Percentiles rank a stretch among this genome's conserved stretches.
These are phyloP conservation scores for Globisporangium polare DNA, from an alignment of 352 stramenopile genomes.

Conservation along the genomic window DNA sequence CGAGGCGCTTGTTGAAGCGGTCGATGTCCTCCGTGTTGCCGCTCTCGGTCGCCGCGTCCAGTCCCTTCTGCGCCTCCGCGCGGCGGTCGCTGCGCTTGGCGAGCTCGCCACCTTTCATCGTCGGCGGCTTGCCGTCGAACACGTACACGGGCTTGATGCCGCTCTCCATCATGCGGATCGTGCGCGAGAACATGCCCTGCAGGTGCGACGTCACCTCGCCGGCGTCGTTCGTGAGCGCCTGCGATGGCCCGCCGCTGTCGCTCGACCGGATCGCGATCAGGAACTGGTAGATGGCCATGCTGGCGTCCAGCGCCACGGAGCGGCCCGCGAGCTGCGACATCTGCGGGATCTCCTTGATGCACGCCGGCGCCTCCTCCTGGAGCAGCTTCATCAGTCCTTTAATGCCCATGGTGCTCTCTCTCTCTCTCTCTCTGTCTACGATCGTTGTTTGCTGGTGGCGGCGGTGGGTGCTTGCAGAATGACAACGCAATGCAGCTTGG, in stretches of 20 bases:
- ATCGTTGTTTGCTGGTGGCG: not conserved
- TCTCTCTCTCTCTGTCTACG: not conserved
- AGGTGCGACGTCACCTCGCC: constrained; percentile 93
- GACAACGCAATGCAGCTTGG: not conserved
- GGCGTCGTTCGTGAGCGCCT: constrained; percentile 97
- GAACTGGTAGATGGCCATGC: constrained; percentile 99
- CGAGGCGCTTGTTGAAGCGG: constrained; percentile 91
- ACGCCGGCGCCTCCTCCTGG: constrained; percentile 95
- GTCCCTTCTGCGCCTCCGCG: constrained; percentile 80
- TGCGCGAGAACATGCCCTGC: constrained; percentile 98
- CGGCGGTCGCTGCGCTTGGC: constrained; percentile 90
- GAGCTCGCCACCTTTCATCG: constrained; percentile 97
- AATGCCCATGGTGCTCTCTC: constrained; percentile 92
- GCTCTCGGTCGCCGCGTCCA: constrained; percentile 84
- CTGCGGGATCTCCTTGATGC: constrained; percentile 93
- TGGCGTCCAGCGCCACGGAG: constrained; percentile 98
- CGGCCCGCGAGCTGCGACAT: constrained; percentile 94
- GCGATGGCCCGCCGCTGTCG: constrained; percentile 79
- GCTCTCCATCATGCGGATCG: constrained; percentile 97
- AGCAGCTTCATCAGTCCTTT: constrained; percentile 99
- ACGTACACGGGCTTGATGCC: constrained; percentile 98
- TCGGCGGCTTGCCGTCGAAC: constrained; percentile 98
- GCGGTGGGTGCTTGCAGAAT: not conserved
- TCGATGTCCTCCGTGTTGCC: constrained; percentile 91
- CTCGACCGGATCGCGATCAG: constrained; percentile 89